Percentiles rank a stretch among this genome's conserved stretches.
These are phyloP conservation scores for Allium sativum DNA, from an alignment of 106 monocot species.

Conservation along the genomic window DNA sequence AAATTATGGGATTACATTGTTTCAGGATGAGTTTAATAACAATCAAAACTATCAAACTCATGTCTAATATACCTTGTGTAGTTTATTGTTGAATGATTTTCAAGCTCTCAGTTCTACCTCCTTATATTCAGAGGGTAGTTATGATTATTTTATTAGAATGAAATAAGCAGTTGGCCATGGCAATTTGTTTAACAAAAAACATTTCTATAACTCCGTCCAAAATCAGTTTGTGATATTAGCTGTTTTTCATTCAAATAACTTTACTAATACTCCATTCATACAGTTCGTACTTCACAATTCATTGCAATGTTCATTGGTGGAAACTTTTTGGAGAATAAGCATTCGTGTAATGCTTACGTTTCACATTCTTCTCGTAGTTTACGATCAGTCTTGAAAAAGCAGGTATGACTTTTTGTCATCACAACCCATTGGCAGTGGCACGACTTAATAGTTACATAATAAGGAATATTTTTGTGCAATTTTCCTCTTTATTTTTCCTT, in stretches of 20 bases:
- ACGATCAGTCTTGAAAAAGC: conserved; percentile 63
- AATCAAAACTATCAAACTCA: background rate
- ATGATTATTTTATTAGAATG: background rate
- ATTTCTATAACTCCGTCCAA: too few relatives aligned
- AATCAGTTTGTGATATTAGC: background rate
- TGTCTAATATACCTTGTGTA: background rate
- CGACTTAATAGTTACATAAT: background rate
- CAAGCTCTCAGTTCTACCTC: background rate
- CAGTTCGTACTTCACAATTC: conserved; percentile 81
- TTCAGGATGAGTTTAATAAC: background rate
- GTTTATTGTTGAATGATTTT: too few relatives aligned
- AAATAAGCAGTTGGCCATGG: too few relatives aligned
- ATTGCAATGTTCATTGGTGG: conserved; percentile 59
- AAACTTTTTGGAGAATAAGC: conserved; percentile 28
- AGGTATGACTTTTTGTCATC: conserved; percentile 32
- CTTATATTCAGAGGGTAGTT: background rate
- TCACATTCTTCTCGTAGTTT: conserved; percentile 79
- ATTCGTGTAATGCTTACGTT: conserved; percentile 64
- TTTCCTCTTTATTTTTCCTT: too few relatives aligned
- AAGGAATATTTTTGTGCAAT: too few relatives aligned
- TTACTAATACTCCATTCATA: conserved; percentile 2
- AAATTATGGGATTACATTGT: background rate
- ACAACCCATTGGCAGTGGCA: background rate
- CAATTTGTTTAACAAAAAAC: too few relatives aligned
- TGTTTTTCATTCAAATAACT: background rate